These are phyloP conservation scores for Fragaria ananassa DNA, from an alignment of 306 rosid genomes.

Conservation along the genomic window DNA sequence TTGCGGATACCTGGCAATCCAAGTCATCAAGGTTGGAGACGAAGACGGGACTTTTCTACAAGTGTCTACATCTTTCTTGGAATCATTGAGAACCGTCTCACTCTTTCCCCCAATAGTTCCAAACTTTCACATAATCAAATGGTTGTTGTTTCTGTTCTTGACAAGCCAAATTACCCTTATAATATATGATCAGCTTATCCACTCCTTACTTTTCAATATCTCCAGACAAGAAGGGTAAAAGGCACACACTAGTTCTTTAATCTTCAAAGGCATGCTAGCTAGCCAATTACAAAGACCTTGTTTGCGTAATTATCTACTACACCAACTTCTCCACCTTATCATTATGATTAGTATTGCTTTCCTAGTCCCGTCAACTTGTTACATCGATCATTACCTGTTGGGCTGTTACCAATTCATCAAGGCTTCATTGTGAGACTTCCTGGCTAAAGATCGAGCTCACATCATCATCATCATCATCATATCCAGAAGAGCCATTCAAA, in stretches of 20 bases:
- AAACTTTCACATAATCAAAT: background rate
- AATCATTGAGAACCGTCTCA: background rate
- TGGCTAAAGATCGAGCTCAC: no score
- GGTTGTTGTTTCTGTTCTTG: background rate
- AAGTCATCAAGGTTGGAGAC: background rate
- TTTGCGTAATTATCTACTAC: background rate
- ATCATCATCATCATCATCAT: background rate
- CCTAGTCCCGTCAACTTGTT: background rate
- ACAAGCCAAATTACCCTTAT: background rate
- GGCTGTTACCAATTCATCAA: slow-evolving; percentile 1
- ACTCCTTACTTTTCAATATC: background rate
- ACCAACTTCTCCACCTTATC: background rate
- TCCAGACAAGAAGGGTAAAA: background rate
- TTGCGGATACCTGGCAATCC: background rate
- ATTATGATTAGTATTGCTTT: background rate
- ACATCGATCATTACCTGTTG: background rate
- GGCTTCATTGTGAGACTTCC: background rate
- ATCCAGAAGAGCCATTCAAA: background rate
- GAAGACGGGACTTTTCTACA: background rate
- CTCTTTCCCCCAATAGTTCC: background rate
- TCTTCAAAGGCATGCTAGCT: no score
- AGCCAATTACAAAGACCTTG: background rate
- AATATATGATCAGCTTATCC: background rate
- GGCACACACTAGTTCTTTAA: background rate
- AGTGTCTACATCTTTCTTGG: background rate